These are phyloP conservation scores for Turnera subulata DNA, from an alignment of 345 rosid species.

Conservation along the genomic window DNA sequence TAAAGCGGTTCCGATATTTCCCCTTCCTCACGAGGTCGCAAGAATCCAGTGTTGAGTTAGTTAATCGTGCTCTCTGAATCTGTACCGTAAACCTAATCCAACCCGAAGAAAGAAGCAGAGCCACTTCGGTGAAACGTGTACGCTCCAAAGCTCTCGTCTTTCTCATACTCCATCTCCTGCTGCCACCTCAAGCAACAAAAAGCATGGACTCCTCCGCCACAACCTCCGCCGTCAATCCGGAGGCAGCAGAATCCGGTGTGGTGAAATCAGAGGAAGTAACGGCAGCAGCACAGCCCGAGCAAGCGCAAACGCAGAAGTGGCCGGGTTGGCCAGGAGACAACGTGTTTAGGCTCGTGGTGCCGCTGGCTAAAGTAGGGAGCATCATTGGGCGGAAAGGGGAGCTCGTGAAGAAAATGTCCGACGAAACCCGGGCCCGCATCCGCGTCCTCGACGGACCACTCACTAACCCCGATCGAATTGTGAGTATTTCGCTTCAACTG, in stretches of 20 bases:
- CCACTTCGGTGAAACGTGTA: no score
- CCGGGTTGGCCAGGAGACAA: slow-evolving; percentile 92
- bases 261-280: background rate
- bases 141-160: no score
- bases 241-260: background rate
- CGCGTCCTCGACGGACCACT: slow-evolving; percentile 72
- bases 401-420: slow-evolving; percentile 85
- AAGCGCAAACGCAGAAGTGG: slow-evolving; percentile 35
- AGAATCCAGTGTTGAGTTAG: no score
- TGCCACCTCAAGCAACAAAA: background rate
- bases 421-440: slow-evolving; percentile 79
- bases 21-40: no score
- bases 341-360: slow-evolving; percentile 76
- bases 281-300: background rate
- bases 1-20: no score
- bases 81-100: no score
- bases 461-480: slow-evolving; percentile 62
- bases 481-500: slow-evolving; percentile 31
- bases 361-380: slow-evolving; percentile 70
- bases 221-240: background rate
- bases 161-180: no score
- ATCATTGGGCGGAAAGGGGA: slow-evolving; percentile 88
- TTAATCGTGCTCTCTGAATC: no score
- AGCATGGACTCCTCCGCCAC: background rate
- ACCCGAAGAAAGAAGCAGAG: background rate